Evolutionary conservation across 352 stramenopile genomes (phyloP).

Genomic region (Aphanomyces cochlioides): DNA sequence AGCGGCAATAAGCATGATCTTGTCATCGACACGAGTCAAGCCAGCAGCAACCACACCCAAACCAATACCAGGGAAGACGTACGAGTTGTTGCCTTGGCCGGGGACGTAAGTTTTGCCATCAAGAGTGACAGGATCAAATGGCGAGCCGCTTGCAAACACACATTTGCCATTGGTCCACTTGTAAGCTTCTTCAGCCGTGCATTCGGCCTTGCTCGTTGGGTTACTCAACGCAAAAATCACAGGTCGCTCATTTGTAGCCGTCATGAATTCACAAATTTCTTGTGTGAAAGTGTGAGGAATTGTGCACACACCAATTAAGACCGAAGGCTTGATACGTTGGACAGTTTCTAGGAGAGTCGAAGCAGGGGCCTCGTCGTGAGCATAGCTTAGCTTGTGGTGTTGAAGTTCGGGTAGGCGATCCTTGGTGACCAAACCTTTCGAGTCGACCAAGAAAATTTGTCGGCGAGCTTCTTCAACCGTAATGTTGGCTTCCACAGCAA

Average conservation of each 20-base stretch:
- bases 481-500: constrained; percentile 84
- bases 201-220: constrained; percentile 82
- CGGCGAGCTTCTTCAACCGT: constrained; percentile 83
- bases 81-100: constrained; percentile 94
- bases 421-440: constrained; percentile 79
- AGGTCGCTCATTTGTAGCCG: constrained; percentile 45
- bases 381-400: constrained; percentile 88
- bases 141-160: constrained; percentile 90
- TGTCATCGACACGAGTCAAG: constrained; percentile 69
- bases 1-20: constrained; percentile 79
- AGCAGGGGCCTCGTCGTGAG: constrained; percentile 68
- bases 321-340: constrained; percentile 87
- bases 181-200: constrained; percentile 83
- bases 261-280: constrained; percentile 82
- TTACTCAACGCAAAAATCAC: constrained; percentile 90
- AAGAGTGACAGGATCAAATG: constrained; percentile 92
- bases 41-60: constrained; percentile 89
- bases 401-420: constrained; percentile 72
- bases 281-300: constrained; percentile 88
- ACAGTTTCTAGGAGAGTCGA: constrained; percentile 70
- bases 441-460: constrained; percentile 92
- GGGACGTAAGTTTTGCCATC: constrained; percentile 82
- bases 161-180: constrained; percentile 76
- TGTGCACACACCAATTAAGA: constrained; percentile 93
- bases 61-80: constrained; percentile 96